These are phyloP conservation scores for Neurospora cerealis DNA, from an alignment of 495 filamentous ascomycete genomes.

Conservation along the genomic window DNA sequence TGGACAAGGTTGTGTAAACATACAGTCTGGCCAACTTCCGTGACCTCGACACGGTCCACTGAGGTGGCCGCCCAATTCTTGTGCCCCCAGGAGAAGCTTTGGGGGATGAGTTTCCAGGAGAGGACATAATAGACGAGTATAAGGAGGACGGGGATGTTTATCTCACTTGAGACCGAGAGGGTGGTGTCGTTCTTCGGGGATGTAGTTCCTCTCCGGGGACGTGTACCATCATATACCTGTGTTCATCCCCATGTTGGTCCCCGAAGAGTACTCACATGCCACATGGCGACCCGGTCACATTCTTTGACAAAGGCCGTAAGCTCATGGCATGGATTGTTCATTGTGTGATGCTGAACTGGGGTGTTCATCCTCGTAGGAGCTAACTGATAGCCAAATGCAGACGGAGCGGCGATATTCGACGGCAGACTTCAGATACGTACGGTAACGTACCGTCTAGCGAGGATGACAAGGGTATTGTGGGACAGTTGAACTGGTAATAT, in stretches of 20 bases:
- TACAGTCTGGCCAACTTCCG: conserved; percentile 36
- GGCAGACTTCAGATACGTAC: neutral
- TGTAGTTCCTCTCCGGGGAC: neutral
- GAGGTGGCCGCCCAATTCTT: conserved; percentile 33
- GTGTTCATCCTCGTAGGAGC: neutral
- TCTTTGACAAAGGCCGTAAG: neutral
- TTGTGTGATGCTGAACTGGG: neutral
- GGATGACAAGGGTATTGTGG: neutral
- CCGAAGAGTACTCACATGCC: neutral
- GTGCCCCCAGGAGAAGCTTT: conserved; percentile 14
- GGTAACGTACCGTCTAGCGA: neutral
- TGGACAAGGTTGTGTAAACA: conserved; percentile 33
- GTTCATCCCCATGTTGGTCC: neutral
- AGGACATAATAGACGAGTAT: conserved; percentile 10
- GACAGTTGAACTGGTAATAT: neutral
- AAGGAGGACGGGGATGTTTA: neutral
- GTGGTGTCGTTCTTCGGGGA: neutral
- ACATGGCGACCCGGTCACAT: neutral
- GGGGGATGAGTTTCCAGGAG: conserved; percentile 2
- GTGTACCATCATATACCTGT: neutral
- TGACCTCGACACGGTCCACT: conserved; percentile 34
- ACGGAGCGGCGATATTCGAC: neutral
- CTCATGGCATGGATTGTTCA: neutral
- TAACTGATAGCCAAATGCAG: neutral
- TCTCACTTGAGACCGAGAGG: neutral